Conservation (phyloP, 768 basidiomycete species). For the Russula griseocarnosa region DNA sequence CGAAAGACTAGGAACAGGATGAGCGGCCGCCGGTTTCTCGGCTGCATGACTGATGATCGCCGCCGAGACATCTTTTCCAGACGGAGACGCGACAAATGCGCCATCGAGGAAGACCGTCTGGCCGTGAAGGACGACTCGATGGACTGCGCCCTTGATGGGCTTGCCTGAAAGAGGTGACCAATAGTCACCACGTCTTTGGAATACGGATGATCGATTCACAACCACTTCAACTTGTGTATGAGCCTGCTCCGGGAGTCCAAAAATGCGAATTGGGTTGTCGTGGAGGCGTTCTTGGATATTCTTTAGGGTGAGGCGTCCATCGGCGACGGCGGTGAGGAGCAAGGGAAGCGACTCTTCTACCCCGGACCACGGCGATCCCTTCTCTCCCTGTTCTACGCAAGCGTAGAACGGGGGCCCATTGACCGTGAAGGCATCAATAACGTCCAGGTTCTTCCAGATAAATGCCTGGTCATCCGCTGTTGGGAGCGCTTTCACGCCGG, state of each 20-base stretch:
- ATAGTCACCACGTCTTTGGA: conserved; percentile 44
- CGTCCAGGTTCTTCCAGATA: conserved; percentile 79
- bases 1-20: conserved; percentile 8
- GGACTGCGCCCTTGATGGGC: conserved; percentile 67
- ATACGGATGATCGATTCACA: conserved; percentile 66
- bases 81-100: conserved; percentile 50
- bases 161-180: conserved; percentile 84
- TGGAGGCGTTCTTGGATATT: conserved; percentile 80
- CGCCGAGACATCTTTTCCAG: conserved; percentile 71
- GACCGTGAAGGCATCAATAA: conserved; percentile 88
- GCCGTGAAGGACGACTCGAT: conserved; percentile 87
- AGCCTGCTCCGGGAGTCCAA: conserved; percentile 80
- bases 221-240: conserved; percentile 92
- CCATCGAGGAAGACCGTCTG: conserved; percentile 91
- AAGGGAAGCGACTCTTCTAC: conserved; percentile 85
- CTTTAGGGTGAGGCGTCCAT: conserved; percentile 74
- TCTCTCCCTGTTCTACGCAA: conserved; percentile 56
- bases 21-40: conserved; percentile 9
- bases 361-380: conserved; percentile 68
- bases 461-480: conserved; percentile 70
- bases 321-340: conserved; percentile 77
- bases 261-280: conserved; percentile 91
- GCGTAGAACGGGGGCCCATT: conserved; percentile 80
- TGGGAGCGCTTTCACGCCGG: conserved; percentile 54
- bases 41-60: conserved; percentile 33